phyloP scores from a whole-genome alignment of 345 rosid species.

The Salix exigua region DNA sequence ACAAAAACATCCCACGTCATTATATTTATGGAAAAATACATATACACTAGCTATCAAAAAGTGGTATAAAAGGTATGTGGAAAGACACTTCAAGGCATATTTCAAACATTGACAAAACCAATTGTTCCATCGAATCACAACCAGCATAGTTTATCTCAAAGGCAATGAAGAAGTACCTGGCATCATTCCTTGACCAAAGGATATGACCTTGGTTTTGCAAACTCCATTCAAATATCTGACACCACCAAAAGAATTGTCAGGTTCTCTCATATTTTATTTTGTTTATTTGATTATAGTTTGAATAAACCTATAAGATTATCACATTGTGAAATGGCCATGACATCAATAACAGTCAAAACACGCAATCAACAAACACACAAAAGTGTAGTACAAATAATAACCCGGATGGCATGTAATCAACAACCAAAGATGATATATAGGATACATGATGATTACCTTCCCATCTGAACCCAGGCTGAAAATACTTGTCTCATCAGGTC shows the following conservation, averaged over 20 bases:
- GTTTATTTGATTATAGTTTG: not conserved
- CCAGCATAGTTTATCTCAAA: not conserved
- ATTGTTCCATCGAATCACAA: not conserved
- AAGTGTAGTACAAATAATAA: not conserved
- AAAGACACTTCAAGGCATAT: not conserved
- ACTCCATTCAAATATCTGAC: constrained; percentile 71
- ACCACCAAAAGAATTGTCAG: not conserved
- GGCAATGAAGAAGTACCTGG: constrained; percentile 36
- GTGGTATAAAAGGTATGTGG: not conserved
- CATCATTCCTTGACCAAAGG: constrained; percentile 62
- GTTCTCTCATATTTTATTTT: no score
- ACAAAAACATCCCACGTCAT: no score
- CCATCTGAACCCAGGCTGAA: constrained; percentile 70
- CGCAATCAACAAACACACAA: not conserved
- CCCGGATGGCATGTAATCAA: not conserved
- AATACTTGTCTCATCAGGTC: constrained; percentile 69
- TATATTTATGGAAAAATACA: no score
- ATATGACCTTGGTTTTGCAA: constrained; percentile 70
- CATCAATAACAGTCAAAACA: no score
- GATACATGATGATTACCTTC: constrained; percentile 33
- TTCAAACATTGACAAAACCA: not conserved
- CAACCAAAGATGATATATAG: not conserved
- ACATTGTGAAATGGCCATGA: no score
- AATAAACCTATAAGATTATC: not conserved
- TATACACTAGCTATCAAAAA: no score